Evolutionary conservation across 495 filamentous ascomycete genomes (phyloP), one percentile per base, ranked within the genome.

Genomic region (Choiromyces venosus): DNA sequence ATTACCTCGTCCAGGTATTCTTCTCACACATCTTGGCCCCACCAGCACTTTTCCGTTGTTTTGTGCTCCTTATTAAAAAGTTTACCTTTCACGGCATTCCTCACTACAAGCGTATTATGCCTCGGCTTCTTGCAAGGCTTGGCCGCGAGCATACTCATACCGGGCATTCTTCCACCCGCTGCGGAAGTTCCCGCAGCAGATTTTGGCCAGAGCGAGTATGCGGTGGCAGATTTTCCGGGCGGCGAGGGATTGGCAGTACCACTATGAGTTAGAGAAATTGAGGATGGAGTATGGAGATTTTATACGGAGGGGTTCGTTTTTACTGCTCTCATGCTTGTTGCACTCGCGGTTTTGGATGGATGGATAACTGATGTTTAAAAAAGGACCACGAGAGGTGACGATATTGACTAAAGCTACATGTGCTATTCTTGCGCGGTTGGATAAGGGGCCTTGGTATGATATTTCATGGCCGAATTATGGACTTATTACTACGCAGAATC

Each of bases 151-250:
- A 76, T 78, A 37, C 19, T 78, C 86, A 68, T 90, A 90, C 37
- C 67, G 76, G 21, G 42, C 89, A 61, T 88, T 84, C 74, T 85
- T 91, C 76, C 90, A 91, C 78, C 89, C 89, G 7, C 80, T 91
- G 7, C 85, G 88, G n/a, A 88, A 87, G 76, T 91, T 90, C 72
- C 89, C 89, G 2, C 90, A 90, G 0, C 90, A 89, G 0, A 82
- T 87, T 40, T 79, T 89, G 2, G 76, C 76, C 4, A 18, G 56
- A 38, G 81, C 88, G 64, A 87, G 88, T 29, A 84, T 86, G 74
- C 85, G 83, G 71, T 86, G 88, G 79, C 82, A 85, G 52, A 83
- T 86, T 46, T 88, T 88, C 73, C 85, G 90, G 81, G 84, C 87
- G 35, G 88, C 83, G 80, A 85, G 83, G 73, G 87, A 37, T 0